Base-by-base conservation (phyloP, 2,329 filamentous ascomycete species). In the Fusarium equiseti region DNA sequence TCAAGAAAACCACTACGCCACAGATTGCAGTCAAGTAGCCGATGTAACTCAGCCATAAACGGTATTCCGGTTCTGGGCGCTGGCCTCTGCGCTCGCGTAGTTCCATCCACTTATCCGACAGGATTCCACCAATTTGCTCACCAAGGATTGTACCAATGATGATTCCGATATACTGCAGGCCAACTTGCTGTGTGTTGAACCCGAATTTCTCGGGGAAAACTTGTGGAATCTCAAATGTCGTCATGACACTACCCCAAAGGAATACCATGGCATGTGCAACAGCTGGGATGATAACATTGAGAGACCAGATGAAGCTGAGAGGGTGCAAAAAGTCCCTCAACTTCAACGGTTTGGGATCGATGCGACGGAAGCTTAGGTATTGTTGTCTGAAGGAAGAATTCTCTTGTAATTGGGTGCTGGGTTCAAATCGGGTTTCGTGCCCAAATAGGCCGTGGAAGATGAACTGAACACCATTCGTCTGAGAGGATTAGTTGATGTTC, bases 291-390 rank as follows among this genome's bases (percentile, higher is more conserved):
- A 42, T 22, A 13, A 42, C 40, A 42, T 20, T 22, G 40, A 20
- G n/a, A 22, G 18, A 42, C 10, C n/a, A 11, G 10, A 42, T 20
- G 40, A 42, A 42, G 40, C 40, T 20, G 12, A 42, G n/a, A 7
- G 44, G 44, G 13, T 48, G 24, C 6, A 91, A 13, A 89, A 84
- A 55, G 92, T 91, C 27, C 91, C 95, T n/a, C 92, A 95, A 89
- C 78, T 78, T 2, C 81, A 83, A 29, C 16, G 44, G 44, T 11
- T n/a, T 26, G 26, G 44, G 44, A 48, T 48, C 26, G 44, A 48
- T 48, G n/a, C 26, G 44, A 12, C 18, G 24, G 18, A 48, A 48
- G 44, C 12, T 48, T 24, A 48, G 44, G n/a, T 48, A 48, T 48
- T 29, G 16, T 20, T 29, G 24, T n/a, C 15, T 48, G 44, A 48